phyloP scores from a whole-genome alignment of 2,329 filamentous ascomycete species.

The Pseudocercospora pini-densiflorae region DNA sequence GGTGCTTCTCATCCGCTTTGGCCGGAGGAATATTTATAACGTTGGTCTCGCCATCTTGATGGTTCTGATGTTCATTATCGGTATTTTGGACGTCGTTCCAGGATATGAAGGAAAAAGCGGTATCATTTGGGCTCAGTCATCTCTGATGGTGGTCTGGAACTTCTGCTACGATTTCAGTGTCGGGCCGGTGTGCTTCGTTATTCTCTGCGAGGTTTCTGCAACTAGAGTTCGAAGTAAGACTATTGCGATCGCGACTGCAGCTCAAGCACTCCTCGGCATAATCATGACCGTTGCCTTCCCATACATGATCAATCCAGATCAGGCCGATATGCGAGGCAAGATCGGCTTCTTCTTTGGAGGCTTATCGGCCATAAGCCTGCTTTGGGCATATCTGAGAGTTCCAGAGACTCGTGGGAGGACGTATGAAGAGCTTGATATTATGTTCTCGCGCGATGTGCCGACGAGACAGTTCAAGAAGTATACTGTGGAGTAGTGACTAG shows the following conservation, averaged over 20 bases:
- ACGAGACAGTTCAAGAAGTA: constrained; percentile 42
- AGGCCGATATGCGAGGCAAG: constrained; percentile 46
- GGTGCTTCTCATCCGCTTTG: constrained; percentile 44
- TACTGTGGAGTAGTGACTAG: constrained; percentile 27
- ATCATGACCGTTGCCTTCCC: constrained; percentile 43
- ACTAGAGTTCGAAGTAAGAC: constrained; percentile 46
- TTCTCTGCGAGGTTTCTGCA: constrained; percentile 45
- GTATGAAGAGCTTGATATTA: constrained; percentile 49
- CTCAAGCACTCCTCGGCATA: constrained; percentile 47
- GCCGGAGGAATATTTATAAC: constrained; percentile 48
- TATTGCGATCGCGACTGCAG: constrained; percentile 45
- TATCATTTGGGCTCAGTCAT: constrained; percentile 48
- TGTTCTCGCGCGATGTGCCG: constrained; percentile 45
- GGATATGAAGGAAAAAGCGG: constrained; percentile 33
- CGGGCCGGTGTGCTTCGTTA: constrained; percentile 46
- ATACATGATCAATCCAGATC: constrained; percentile 49
- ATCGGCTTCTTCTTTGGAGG: constrained; percentile 50
- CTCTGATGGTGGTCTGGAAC: constrained; percentile 43
- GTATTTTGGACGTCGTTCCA: constrained; percentile 46
- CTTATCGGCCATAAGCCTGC: constrained; percentile 38
- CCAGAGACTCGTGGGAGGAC: constrained; percentile 49
- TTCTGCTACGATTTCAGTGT: constrained; percentile 45
- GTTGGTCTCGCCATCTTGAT: constrained; percentile 42
- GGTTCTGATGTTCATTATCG: constrained; percentile 44
- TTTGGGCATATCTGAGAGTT: constrained; percentile 45